Conservation (phyloP, 2,329 filamentous ascomycete species). For the Juglanconis oblonga region DNA sequence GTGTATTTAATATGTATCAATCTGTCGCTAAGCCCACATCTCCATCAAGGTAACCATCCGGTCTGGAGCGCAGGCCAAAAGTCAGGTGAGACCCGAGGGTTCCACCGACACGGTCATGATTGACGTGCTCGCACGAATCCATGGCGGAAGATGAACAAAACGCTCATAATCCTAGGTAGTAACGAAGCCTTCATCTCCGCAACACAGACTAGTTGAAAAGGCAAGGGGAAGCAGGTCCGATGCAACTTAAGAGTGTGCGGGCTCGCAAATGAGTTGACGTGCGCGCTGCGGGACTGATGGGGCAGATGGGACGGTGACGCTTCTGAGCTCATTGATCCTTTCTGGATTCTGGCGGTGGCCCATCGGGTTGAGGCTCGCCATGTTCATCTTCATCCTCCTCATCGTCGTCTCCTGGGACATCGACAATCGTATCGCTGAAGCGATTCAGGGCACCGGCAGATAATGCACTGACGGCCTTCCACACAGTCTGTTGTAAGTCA, state of each 20-base stretch:
- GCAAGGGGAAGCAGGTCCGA: slow-evolving; percentile 70
- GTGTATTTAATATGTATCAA: slow-evolving; percentile 12
- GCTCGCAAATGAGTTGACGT: slow-evolving; percentile 1
- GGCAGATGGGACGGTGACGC: background rate
- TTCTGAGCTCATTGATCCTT: slow-evolving; percentile 22
- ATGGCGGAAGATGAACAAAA: slow-evolving; percentile 42
- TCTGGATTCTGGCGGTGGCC: slow-evolving; percentile 21
- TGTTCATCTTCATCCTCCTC: slow-evolving; percentile 42
- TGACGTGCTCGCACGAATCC: slow-evolving; percentile 35
- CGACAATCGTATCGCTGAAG: slow-evolving; percentile 76
- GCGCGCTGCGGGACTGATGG: background rate
- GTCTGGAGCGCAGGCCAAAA: slow-evolving; percentile 26
- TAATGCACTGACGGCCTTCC: slow-evolving; percentile 74
- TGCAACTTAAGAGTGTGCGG: slow-evolving; percentile 98
- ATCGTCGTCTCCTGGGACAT: slow-evolving; percentile 66
- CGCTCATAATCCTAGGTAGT: slow-evolving; percentile 42
- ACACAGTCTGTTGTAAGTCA: slow-evolving; percentile 59
- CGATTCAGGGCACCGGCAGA: slow-evolving; percentile 71
- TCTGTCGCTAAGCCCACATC: slow-evolving; percentile 8
- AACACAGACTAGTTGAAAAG: slow-evolving; percentile 94
- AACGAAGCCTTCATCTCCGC: slow-evolving; percentile 66
- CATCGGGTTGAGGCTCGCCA: background rate
- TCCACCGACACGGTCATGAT: slow-evolving; percentile 20
- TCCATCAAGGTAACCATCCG: slow-evolving; percentile 16
- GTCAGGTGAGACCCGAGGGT: slow-evolving; percentile 24